Evolutionary conservation across 1,139 yeast genomes (phyloP).

Genomic region (Saccharomyces hybrid): DNA sequence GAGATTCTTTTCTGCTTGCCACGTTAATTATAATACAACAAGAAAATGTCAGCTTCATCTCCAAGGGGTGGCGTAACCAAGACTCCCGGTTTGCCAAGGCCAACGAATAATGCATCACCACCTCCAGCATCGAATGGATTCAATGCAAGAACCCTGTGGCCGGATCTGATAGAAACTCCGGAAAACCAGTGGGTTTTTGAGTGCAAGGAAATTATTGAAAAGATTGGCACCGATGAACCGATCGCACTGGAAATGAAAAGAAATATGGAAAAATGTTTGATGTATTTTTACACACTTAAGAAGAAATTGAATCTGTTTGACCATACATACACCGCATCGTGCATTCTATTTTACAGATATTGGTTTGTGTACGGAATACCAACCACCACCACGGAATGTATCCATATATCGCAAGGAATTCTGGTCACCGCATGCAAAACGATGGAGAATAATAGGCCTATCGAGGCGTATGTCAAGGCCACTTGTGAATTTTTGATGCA

Average conservation of each 20-base stretch:
- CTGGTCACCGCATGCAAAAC: constrained; percentile 32
- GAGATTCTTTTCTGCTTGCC: background rate
- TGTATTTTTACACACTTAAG: constrained; percentile 31
- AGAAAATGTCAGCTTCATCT: background rate
- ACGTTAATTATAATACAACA: background rate
- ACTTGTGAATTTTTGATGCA: constrained; percentile 29
- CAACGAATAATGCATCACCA: constrained; percentile 2
- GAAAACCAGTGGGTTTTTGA: constrained; percentile 28
- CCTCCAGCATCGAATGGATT: constrained; percentile 10
- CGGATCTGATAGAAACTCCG: constrained; percentile 30
- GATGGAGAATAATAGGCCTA: constrained; percentile 32
- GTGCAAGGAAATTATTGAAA: constrained; percentile 27
- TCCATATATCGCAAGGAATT: constrained; percentile 30
- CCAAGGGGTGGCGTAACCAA: background rate
- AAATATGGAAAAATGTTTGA: constrained; percentile 30
- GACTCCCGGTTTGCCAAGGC: background rate
- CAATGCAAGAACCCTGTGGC: constrained; percentile 30
- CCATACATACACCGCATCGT: constrained; percentile 32
- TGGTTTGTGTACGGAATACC: constrained; percentile 30
- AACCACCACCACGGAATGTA: constrained; percentile 22
- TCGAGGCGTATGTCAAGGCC: constrained; percentile 30
- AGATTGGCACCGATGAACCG: constrained; percentile 21
- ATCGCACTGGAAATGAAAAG: constrained; percentile 22
- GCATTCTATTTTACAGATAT: constrained; percentile 30
- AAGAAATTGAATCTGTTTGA: constrained; percentile 30